phyloP scores from a whole-genome alignment of 805 yeast species.

The Metschnikowia matae region DNA sequence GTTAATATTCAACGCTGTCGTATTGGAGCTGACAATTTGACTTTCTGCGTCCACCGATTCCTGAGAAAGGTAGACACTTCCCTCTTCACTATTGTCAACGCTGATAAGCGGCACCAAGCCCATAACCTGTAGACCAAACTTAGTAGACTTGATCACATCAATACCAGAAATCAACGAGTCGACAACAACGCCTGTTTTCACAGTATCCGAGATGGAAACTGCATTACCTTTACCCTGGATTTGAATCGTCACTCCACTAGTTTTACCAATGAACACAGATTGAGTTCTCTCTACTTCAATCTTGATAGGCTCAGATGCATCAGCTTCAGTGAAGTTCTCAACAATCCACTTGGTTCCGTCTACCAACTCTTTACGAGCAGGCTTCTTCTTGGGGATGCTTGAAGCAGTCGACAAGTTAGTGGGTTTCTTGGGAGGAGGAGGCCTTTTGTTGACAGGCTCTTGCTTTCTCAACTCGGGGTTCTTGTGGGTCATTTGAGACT shows the following conservation, averaged over 20 bases:
- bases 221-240: conserved; percentile 91
- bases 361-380: conserved; percentile 58
- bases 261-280: conserved; percentile 83
- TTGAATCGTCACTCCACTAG: conserved; percentile 69
- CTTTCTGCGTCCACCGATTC: conserved; percentile 61
- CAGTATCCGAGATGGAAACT: conserved; percentile 70
- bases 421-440: conserved; percentile 85
- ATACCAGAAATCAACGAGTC: conserved; percentile 85
- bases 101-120: conserved; percentile 81
- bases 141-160: conserved; percentile 76
- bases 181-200: conserved; percentile 69
- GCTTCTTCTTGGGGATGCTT: conserved; percentile 35
- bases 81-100: conserved; percentile 85
- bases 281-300: conserved; percentile 83
- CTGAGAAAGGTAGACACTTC: conserved; percentile 71
- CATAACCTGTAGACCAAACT: conserved; percentile 80
- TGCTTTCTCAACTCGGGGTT: conserved; percentile 75
- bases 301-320: conserved; percentile 48
- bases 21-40: conserved; percentile 74
- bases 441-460: conserved; percentile 47
- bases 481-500: conserved; percentile 90
- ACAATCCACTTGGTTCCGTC: conserved; percentile 86
- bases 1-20: conserved; percentile 82
- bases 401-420: conserved; percentile 49
- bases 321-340: conserved; percentile 63